These are phyloP conservation scores for Populus hybrid DNA, from an alignment of 441 rosid genomes.

Conservation along the genomic window DNA sequence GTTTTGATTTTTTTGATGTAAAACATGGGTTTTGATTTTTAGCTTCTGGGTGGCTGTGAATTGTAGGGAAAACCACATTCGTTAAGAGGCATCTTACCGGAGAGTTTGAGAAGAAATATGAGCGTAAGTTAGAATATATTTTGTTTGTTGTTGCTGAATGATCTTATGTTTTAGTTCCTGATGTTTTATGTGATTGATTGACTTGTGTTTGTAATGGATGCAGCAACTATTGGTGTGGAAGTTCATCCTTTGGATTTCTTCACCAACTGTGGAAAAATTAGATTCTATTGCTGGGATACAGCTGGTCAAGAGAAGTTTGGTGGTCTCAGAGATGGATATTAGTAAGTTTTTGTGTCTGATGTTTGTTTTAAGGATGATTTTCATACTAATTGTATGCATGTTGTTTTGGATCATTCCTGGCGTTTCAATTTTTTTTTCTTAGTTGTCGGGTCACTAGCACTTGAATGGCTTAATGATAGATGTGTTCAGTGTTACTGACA, in stretches of 20 bases:
- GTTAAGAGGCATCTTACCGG: conserved; percentile 61
- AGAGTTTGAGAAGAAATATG: conserved; percentile 56
- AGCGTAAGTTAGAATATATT: conserved; percentile 32
- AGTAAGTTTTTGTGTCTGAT: conserved; percentile 27
- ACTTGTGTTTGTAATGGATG: background rate
- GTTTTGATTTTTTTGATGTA: background rate
- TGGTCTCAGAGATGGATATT: conserved; percentile 67
- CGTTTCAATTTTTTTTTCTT: background rate
- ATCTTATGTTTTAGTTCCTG: background rate
- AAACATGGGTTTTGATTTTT: background rate
- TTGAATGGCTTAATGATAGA: too few relatives aligned
- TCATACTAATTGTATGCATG: too few relatives aligned
- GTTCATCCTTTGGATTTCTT: conserved; percentile 65
- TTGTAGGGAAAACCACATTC: conserved; percentile 51
- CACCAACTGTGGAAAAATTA: conserved; percentile 49
- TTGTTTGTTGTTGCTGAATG: background rate
- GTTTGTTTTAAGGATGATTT: background rate
- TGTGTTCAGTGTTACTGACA: too few relatives aligned
- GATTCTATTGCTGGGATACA: conserved; percentile 68
- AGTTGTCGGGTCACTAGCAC: too few relatives aligned
- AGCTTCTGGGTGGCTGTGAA: background rate
- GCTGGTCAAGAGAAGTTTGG: conserved; percentile 73
- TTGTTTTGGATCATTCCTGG: background rate
- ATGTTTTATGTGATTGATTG: background rate
- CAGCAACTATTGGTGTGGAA: conserved; percentile 73